Conservation (phyloP, 306 rosid species). For the Castanospermum australe region DNA sequence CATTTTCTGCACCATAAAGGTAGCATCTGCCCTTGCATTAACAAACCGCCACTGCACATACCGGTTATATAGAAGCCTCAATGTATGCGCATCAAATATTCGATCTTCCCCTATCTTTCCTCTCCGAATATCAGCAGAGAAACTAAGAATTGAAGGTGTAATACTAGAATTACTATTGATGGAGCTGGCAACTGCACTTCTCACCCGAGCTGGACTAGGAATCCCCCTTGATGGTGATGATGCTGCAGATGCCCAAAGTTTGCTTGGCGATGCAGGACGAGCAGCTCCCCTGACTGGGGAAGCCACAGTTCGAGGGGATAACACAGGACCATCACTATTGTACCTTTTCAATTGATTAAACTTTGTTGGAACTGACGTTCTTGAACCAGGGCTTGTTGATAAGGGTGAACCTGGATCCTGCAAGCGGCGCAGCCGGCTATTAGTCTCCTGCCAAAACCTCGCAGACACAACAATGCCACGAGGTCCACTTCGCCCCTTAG, state of each 20-base stretch:
- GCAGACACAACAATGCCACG: conserved; percentile 85
- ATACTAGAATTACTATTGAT: conserved; percentile 52
- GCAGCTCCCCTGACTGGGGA: conserved; percentile 74
- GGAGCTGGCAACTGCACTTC: conserved; percentile 60
- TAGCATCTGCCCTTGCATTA: conserved; percentile 93
- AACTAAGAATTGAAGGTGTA: conserved; percentile 88
- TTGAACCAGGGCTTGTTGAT: conserved; percentile 68
- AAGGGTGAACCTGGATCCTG: conserved; percentile 93
- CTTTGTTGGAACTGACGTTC: conserved; percentile 48
- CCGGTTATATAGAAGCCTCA: conserved; percentile 90
- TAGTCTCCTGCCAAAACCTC: conserved; percentile 97
- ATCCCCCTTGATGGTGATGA: conserved; percentile 76
- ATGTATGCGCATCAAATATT: conserved; percentile 82
- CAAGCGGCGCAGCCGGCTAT: conserved; percentile 80
- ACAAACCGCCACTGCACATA: conserved; percentile 95
- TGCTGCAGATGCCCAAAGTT: conserved; percentile 70
- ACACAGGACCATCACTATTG: conserved; percentile 52
- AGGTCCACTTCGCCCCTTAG: conserved; percentile 45
- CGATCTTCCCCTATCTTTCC: conserved; percentile 97
- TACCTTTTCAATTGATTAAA: conserved; percentile 64
- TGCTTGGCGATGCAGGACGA: conserved; percentile 86
- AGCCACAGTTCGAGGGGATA: conserved; percentile 73
- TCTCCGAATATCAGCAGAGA: conserved; percentile 85
- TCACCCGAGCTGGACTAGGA: conserved; percentile 78
- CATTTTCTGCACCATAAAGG: conserved; percentile 80